Evolutionary conservation across 805 yeast genomes (phyloP), one percentile per base, ranked within the genome.

Genomic region (Yamadazyma phyllophila): DNA sequence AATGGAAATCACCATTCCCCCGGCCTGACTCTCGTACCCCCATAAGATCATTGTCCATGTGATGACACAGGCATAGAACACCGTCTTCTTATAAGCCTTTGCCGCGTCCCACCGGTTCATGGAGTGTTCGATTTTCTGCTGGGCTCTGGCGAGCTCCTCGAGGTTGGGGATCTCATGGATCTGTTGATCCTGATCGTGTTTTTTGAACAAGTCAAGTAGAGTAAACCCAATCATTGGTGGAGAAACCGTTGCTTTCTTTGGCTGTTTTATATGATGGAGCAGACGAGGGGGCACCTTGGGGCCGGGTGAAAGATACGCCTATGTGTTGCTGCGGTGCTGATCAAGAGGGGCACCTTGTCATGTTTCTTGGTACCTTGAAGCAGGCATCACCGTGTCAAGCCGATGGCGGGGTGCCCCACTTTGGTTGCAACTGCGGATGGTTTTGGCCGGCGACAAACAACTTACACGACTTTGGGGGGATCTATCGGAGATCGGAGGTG

Each of bases 101-200:
- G 39, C 30, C 11, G 49, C 49, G n/a, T 42, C 35, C 24, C 13
- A 26, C 26, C 31, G 37, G 11, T 48, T 47, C 37, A 54, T 41
- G 12, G 42, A 43, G 27, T 58, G 59, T 37, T 58, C 62, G 11
- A 43, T 44, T 13, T 48, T 36, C 39, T 53, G 56, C 27, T 53
- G 56, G 11, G 44, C 43, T 17, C 50, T 43, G 7, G 54, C 52
- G 4, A 39, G 17, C 32, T 48, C 50, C 29, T 50, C 52, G 10
- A 52, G 26, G 20, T 40, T 34, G 1, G 39, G 35, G 10, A 39
- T 27, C 11, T 26, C 15, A 4, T 39, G 43, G 33, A 38, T 38
- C 17, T 11, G 24, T 16, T 41, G 44, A 34, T 41, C 44, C 6
- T 8, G 16, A 12, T 41, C 44, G 26, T 32, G 44, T 24, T 14